phyloP scores from a whole-genome alignment of 805 yeast species.

The Yamadazyma sp. region DNA sequence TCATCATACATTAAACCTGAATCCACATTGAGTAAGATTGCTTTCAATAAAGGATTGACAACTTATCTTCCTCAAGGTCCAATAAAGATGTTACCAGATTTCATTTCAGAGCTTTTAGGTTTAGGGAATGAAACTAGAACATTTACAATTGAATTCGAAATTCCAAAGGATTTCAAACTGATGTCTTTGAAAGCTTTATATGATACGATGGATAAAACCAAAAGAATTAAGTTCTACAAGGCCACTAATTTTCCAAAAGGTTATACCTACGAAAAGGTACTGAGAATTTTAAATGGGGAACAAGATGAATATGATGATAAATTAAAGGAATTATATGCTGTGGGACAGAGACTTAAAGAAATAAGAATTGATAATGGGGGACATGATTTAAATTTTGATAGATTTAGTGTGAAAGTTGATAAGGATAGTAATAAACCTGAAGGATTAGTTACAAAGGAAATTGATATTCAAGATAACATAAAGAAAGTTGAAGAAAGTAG shows the following conservation, averaged over 20 bases:
- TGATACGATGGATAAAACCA: constrained; percentile 15
- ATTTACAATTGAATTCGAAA: constrained; percentile 33
- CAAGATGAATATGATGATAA: constrained; percentile 21
- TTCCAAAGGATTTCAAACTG: constrained; percentile 8
- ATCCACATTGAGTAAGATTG: constrained; percentile 48
- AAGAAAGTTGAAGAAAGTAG: background rate
- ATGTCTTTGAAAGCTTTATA: constrained; percentile 11
- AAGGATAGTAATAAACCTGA: constrained; percentile 1
- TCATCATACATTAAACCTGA: constrained; percentile 54
- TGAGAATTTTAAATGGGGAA: constrained; percentile 24
- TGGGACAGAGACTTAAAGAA: constrained; percentile 25
- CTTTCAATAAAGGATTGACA: constrained; percentile 60
- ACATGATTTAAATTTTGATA: constrained; percentile 9
- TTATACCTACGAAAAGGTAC: constrained; percentile 59
- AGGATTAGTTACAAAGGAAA: constrained; percentile 1
- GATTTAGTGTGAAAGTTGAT: constrained; percentile 1
- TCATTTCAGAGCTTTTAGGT: constrained; percentile 50
- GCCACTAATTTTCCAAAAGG: constrained; percentile 30
- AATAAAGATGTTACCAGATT: constrained; percentile 66
- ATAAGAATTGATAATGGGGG: constrained; percentile 16
- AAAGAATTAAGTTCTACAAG: constrained; percentile 21
- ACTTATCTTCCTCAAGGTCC: constrained; percentile 69
- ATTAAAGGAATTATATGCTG: constrained; percentile 23
- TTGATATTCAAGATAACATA: background rate
- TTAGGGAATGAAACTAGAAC: constrained; percentile 50